phyloP scores from a whole-genome alignment of 2,329 filamentous ascomycete genomes.

The Paecilomyces sp. region DNA sequence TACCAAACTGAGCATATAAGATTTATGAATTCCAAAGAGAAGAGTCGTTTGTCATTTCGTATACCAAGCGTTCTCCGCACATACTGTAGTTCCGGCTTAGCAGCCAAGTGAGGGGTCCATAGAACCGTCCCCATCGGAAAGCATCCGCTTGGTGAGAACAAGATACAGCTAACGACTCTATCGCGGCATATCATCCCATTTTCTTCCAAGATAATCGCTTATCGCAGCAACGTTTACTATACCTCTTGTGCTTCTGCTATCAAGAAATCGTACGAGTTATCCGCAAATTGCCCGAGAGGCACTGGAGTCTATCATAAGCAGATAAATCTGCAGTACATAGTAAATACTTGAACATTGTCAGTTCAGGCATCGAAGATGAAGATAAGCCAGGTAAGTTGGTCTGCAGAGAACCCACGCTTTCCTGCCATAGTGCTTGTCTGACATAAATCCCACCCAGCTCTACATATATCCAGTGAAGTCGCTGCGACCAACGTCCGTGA shows the following conservation, averaged over 20 bases:
- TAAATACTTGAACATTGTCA: background rate
- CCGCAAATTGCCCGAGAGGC: background rate
- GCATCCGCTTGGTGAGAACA: too few relatives aligned
- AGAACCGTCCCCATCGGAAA: too few relatives aligned
- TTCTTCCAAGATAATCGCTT: too few relatives aligned
- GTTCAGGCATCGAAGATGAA: background rate
- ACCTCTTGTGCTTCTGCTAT: background rate
- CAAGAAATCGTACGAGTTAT: background rate
- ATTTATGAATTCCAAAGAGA: too few relatives aligned
- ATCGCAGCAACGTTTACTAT: too few relatives aligned
- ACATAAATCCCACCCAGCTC: constrained; percentile 37
- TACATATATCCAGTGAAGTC: constrained; percentile 71
- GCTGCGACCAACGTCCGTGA: constrained; percentile 54
- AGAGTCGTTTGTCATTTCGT: too few relatives aligned
- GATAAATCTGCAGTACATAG: background rate
- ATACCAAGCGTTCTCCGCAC: too few relatives aligned
- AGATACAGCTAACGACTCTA: too few relatives aligned
- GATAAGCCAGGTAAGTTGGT: background rate
- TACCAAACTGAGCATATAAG: too few relatives aligned
- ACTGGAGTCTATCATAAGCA: too few relatives aligned
- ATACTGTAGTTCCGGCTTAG: too few relatives aligned
- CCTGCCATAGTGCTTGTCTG: background rate
- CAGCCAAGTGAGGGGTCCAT: too few relatives aligned
- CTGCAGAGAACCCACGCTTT: background rate
- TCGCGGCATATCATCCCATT: background rate